Conservation (phyloP, 2,329 filamentous ascomycete species). For the Trichophyton verrucosum region DNA sequence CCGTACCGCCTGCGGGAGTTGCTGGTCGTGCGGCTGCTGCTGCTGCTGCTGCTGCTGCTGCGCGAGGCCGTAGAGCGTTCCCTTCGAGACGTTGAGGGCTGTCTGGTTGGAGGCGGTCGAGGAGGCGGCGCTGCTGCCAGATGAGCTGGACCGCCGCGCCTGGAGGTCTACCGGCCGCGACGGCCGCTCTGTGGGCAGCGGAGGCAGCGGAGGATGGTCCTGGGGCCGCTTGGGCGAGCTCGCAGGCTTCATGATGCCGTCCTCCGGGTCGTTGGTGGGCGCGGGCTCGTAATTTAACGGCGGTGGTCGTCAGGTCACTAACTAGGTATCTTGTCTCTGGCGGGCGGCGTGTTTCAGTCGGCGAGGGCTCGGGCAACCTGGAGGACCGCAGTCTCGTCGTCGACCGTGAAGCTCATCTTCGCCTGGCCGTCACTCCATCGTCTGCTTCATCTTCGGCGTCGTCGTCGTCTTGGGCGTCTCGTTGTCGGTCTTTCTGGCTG, state of each 20-base stretch:
- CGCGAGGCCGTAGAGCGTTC: slow-evolving; percentile 25
- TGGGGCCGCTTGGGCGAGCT: slow-evolving; percentile 11
- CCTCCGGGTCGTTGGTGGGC: neutral
- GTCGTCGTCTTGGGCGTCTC: neutral
- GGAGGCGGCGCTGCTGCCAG: slow-evolving; percentile 37
- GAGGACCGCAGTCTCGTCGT: neutral
- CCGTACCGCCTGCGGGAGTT: slow-evolving; percentile 12
- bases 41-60: slow-evolving; percentile 17
- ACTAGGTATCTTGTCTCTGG: neutral
- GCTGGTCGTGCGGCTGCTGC: slow-evolving; percentile 16
- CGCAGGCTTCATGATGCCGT: slow-evolving; percentile 1
- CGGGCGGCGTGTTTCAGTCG: neutral
- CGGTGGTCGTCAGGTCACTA: no score
- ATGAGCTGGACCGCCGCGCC: slow-evolving; percentile 29
- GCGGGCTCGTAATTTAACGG: no score
- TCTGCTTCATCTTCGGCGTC: neutral
- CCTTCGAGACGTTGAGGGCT: slow-evolving; percentile 31
- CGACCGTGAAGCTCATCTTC: neutral
- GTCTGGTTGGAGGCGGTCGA: slow-evolving; percentile 33
- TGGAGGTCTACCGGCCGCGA: slow-evolving; percentile 15
- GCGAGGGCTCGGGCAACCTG: neutral
- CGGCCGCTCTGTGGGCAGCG: slow-evolving; percentile 12
- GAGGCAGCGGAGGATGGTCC: slow-evolving; percentile 14
- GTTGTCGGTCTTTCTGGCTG: neutral
- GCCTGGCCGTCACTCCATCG: neutral